Conservation (phyloP, 139 green algal genomes). For the Trebouxia sp. region DNA sequence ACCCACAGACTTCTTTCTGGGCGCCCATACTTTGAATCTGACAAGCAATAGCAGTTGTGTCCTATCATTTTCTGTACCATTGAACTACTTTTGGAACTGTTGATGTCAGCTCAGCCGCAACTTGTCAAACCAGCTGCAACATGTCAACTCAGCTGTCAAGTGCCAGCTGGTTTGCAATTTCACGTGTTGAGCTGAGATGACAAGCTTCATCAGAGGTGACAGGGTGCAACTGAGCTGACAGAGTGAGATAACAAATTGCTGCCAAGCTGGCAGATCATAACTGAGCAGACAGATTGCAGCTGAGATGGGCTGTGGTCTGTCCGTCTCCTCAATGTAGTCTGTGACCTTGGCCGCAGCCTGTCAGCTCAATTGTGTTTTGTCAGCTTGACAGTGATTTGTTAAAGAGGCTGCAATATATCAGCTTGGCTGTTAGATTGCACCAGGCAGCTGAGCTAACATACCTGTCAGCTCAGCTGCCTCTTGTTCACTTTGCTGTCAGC, state of each 20-base stretch:
- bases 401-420: slow-evolving; percentile 10
- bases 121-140: slow-evolving; percentile 21
- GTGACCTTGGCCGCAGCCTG: no score
- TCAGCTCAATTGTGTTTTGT: no score
- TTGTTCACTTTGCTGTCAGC: background rate
- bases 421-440: no score
- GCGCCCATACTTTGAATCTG: slow-evolving; percentile 13
- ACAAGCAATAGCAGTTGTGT: slow-evolving; percentile 10
- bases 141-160: background rate
- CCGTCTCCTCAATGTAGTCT: no score
- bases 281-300: slow-evolving; percentile 16
- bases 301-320: background rate
- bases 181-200: slow-evolving; percentile 20
- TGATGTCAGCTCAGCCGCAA: slow-evolving; percentile 25
- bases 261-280: background rate
- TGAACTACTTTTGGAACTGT: slow-evolving; percentile 26
- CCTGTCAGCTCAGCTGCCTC: background rate
- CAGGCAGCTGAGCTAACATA: no score
- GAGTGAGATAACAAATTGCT: slow-evolving; percentile 1
- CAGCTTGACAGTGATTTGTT: slow-evolving; percentile 9
- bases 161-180: slow-evolving; percentile 1
- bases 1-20: slow-evolving; percentile 23
- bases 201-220: background rate
- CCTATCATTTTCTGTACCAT: slow-evolving; percentile 26
- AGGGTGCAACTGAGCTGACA: slow-evolving; percentile 9